Percentiles rank a stretch among this genome's conserved stretches.
These are phyloP conservation scores for Backusella luteola DNA, from an alignment of 192 early-diverging fungal species.

Conservation along the genomic window DNA sequence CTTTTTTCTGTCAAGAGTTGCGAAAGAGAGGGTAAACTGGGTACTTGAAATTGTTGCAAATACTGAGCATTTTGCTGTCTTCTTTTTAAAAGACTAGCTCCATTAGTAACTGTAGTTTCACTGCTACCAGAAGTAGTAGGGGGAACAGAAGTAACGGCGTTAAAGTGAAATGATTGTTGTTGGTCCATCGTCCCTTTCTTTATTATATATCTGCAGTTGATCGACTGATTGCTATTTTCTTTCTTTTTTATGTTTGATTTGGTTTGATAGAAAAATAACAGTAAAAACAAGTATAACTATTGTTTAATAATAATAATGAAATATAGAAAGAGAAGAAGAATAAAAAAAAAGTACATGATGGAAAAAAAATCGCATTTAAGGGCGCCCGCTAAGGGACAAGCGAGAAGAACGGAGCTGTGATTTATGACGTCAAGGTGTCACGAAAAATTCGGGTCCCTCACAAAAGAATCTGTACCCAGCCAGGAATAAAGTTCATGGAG, in stretches of 20 bases:
- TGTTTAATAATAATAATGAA: neutral
- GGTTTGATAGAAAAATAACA: neutral
- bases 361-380: neutral
- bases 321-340: neutral
- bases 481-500: neutral
- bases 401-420: neutral
- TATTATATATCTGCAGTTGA: neutral
- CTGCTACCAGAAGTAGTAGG: neutral
- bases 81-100: slow-evolving; percentile 2
- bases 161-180: neutral
- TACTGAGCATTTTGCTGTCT: slow-evolving; percentile 7
- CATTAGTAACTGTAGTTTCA: neutral
- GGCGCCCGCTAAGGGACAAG: neutral
- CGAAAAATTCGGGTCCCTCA: neutral
- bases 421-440: neutral
- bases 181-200: neutral
- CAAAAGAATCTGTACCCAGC: neutral
- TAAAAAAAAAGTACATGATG: neutral
- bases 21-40: slow-evolving; percentile 11
- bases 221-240: neutral
- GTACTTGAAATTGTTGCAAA: slow-evolving; percentile 11
- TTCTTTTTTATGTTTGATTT: too few relatives aligned
- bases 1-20: slow-evolving; percentile 3
- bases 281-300: too few relatives aligned
- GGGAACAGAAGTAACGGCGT: neutral